Evolutionary conservation across 257 asterid genomes (phyloP).

Genomic region (Solanum arcanum): DNA sequence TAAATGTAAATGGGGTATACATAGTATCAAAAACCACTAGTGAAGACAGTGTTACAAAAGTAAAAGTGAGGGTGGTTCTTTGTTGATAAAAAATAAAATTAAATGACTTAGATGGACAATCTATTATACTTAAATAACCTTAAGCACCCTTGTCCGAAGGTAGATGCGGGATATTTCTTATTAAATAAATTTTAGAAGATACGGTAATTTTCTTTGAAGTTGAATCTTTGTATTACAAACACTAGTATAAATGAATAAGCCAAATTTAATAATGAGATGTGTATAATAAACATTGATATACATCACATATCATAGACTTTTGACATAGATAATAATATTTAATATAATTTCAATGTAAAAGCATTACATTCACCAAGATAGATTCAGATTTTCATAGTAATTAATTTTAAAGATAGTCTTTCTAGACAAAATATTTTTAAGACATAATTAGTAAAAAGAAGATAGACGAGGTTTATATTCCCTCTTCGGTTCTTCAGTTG

Average conservation of each 20-base stretch:
- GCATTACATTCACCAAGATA: neutral
- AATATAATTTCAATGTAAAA: too few relatives aligned
- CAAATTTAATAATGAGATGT: too few relatives aligned
- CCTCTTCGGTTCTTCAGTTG: neutral
- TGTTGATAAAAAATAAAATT: too few relatives aligned
- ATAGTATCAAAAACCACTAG: neutral
- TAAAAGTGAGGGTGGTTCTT: neutral
- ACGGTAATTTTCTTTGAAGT: neutral
- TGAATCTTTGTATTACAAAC: neutral
- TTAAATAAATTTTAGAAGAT: neutral
- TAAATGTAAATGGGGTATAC: neutral
- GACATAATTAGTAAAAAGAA: neutral
- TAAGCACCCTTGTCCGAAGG: neutral
- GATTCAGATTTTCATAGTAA: neutral
- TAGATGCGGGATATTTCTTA: neutral
- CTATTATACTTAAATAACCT: too few relatives aligned
- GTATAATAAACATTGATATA: too few relatives aligned
- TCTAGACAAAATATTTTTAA: too few relatives aligned
- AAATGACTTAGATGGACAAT: neutral
- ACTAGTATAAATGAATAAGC: too few relatives aligned
- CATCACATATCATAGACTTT: neutral
- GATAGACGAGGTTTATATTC: neutral
- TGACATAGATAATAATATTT: too few relatives aligned
- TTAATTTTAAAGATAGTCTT: too few relatives aligned
- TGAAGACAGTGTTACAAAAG: neutral